Base-by-base conservation (phyloP, 768 basidiomycete species). In the Naganishia friedmannii region DNA sequence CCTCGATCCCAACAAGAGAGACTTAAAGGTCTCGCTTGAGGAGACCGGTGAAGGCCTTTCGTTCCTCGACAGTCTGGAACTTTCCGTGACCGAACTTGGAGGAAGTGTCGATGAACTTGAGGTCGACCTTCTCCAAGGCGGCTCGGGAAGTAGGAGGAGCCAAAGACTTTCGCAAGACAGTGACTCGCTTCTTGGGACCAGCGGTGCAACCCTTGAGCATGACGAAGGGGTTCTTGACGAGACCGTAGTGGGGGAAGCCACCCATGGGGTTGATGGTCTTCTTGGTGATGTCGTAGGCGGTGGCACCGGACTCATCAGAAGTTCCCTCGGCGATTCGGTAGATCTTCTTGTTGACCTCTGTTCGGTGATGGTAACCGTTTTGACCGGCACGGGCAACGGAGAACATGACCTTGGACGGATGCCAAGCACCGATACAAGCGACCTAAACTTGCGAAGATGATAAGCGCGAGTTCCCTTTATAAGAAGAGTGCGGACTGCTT, bases 321-420 rank as follows among this genome's bases (percentile, higher is more conserved):
- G 82, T 73, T 68, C 88, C 93, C 73, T 87, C 84, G 74, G 91
- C 93, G 74, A 99, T 87, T 75, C 96, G 90, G 88, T 96, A 98
- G 77, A 79, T 76, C 78, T 97, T 97, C 88, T 97, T 96, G 89
- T 97, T 97, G 79, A 93, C 86, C 84, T 96, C 93, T 68, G 92
- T 94, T 78, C 93, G 91, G 85, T 81, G 78, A 74, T 97, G 93
- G 78, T 77, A 79, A 70, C 86, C 92, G 77, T 82, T 91, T 90
- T 97, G 95, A 91, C 96, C 96, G 76, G 96, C 94, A 86, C 96
- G 94, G 72, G 94, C 96, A 77, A 99, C 96, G n/a, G 93, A 94
- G 88, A 93, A 98, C 95, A 98, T 98, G 87, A 99, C 96, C 85
- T 95, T 96, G 78, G 77, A 76, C 65, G 78, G 80, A 69, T 82